Evolutionary conservation across 805 yeast species (phyloP).

Genomic region (Starmerella scarabaei): DNA sequence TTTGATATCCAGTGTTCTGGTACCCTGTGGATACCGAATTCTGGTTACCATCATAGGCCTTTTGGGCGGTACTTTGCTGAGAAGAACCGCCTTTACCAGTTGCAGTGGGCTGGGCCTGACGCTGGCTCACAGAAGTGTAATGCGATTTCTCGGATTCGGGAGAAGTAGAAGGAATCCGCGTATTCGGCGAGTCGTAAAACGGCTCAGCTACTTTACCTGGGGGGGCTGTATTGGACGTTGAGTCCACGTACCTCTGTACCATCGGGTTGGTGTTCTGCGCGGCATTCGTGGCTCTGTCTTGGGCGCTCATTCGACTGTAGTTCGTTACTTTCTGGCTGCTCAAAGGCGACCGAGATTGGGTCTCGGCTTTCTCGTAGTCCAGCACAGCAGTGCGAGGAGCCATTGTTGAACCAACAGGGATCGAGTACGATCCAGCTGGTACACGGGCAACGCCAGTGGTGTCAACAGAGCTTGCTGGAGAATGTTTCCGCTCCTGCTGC

Average conservation of each 20-base stretch:
- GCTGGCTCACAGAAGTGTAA: too few species aligned
- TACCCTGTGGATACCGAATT: too few species aligned
- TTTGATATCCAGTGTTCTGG: not conserved
- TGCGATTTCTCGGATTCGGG: too few species aligned
- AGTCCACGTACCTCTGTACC: slow-evolving; percentile 6
- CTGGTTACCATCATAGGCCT: too few species aligned
- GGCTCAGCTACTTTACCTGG: too few species aligned
- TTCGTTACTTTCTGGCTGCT: slow-evolving; percentile 10
- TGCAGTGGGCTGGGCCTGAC: too few species aligned
- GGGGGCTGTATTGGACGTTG: too few species aligned
- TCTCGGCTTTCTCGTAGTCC: slow-evolving; percentile 1
- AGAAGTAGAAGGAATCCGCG: too few species aligned
- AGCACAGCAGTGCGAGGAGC: not conserved
- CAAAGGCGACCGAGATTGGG: slow-evolving; percentile 6
- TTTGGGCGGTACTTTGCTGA: not conserved
- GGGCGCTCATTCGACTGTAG: slow-evolving; percentile 14
- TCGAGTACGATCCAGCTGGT: not conserved
- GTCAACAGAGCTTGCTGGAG: not conserved
- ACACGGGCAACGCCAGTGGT: not conserved
- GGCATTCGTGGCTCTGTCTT: not conserved
- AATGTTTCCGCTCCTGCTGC: not conserved
- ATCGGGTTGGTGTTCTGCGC: slow-evolving; percentile 4
- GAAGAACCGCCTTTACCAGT: not conserved
- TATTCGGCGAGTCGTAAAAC: too few species aligned
- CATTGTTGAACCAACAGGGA: not conserved